phyloP scores from a whole-genome alignment of 345 rosid species.

The Limnanthes douglasii region DNA sequence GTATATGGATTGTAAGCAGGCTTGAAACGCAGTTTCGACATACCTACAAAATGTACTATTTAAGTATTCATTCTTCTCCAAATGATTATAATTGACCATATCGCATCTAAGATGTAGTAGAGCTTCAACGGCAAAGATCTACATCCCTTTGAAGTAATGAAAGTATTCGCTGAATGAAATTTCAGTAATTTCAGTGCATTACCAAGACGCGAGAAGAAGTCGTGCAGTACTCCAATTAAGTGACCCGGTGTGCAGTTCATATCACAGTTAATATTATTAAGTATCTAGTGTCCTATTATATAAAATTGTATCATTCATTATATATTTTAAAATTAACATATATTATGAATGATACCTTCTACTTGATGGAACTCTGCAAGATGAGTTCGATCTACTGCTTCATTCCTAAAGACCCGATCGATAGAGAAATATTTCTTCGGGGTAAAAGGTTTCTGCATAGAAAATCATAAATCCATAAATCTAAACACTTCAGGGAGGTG shows the following conservation, averaged over 20 bases:
- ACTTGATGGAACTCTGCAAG: conserved; percentile 81
- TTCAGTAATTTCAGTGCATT: conserved; percentile 5
- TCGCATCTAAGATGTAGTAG: background rate
- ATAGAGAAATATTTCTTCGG: conserved; percentile 69
- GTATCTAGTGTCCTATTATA: no score
- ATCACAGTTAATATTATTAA: no score
- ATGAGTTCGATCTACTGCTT: conserved; percentile 74
- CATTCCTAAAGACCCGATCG: conserved; percentile 77
- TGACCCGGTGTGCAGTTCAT: conserved; percentile 64
- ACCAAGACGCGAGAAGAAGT: conserved; percentile 64
- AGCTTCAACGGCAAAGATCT: conserved; percentile 1
- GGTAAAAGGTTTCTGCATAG: conserved; percentile 27
- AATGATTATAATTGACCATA: no score
- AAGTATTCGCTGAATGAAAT: background rate
- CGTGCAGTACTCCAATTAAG: conserved; percentile 53
- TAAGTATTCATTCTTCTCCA: no score
- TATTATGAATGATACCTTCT: conserved; percentile 48
- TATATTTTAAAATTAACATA: no score
- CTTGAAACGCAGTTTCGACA: conserved; percentile 61
- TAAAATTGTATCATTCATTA: no score
- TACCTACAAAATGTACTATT: conserved; percentile 36
- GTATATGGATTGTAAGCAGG: conserved; percentile 80
- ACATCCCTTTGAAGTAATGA: background rate
- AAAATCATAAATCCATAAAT: conserved; percentile 3
- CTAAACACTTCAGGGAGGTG: background rate